Percentiles rank a stretch among this genome's conserved stretches.
Evolutionary conservation across 106 monocot species (phyloP).

Genomic region (Gastrodia elata): DNA sequence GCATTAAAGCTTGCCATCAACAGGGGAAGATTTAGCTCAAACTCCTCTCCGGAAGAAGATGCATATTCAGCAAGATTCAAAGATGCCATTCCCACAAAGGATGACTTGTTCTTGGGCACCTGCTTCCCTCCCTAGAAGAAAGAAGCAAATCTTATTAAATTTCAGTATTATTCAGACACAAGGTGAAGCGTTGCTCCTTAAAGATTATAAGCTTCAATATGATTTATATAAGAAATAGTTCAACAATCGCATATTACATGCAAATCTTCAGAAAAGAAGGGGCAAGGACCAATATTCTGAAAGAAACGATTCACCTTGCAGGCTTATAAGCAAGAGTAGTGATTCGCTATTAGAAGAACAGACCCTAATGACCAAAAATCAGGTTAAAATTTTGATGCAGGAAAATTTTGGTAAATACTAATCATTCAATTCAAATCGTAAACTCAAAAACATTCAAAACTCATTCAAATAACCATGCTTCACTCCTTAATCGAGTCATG

Average conservation of each 20-base stretch:
- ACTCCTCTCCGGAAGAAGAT: slow-evolving; percentile 36
- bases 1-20: slow-evolving; percentile 14
- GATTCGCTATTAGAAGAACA: neutral
- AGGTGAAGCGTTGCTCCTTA: too few species aligned
- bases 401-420: too few species aligned
- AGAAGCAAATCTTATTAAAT: neutral
- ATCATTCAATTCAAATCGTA: too few species aligned
- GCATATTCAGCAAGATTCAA: slow-evolving; percentile 78
- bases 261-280: neutral
- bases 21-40: slow-evolving; percentile 55
- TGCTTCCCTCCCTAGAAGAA: slow-evolving; percentile 30
- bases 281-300: neutral
- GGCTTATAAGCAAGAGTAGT: neutral
- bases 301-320: neutral
- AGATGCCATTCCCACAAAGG: slow-evolving; percentile 55
- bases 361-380: neutral
- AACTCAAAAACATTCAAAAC: too few species aligned
- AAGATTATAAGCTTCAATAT: too few species aligned
- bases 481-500: too few species aligned
- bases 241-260: neutral
- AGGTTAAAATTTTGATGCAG: neutral
- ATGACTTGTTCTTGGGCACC: slow-evolving; percentile 45
- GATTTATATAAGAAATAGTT: too few species aligned
- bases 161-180: neutral
- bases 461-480: neutral